Conservation (phyloP, 257 asterid species). For the Haberlea rhodopensis region DNA sequence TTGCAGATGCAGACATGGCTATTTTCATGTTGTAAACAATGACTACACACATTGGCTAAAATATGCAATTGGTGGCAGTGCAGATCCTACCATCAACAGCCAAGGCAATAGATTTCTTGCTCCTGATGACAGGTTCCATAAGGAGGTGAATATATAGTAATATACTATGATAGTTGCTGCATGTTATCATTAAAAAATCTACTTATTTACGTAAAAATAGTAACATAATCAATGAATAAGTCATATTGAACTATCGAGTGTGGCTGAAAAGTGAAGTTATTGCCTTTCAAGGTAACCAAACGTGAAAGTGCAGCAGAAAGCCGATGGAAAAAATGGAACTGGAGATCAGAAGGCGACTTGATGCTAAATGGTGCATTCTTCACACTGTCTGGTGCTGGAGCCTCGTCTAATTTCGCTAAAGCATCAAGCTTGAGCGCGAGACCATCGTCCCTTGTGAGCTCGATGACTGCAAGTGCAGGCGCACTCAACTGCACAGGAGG, state of each 20-base stretch:
- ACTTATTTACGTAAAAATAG: background rate
- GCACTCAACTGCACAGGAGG: background rate
- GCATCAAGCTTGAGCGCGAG: slow-evolving; percentile 50
- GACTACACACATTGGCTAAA: slow-evolving; percentile 16
- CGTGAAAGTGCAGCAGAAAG: slow-evolving; percentile 5
- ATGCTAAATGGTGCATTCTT: slow-evolving; percentile 11
- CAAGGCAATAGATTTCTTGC: slow-evolving; percentile 20
- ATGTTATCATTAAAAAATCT: background rate
- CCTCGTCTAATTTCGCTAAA: slow-evolving; percentile 35
- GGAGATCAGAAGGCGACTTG: slow-evolving; percentile 17
- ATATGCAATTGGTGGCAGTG: slow-evolving; percentile 21
- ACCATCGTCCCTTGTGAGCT: slow-evolving; percentile 37
- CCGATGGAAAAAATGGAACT: slow-evolving; percentile 10
- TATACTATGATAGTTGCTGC: no score
- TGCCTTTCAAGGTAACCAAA: slow-evolving; percentile 1
- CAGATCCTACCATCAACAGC: slow-evolving; percentile 12
- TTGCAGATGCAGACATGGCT: slow-evolving; percentile 20
- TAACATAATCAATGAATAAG: background rate
- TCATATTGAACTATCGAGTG: background rate
- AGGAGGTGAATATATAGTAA: background rate
- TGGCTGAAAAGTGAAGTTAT: background rate
- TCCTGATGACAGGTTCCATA: background rate
- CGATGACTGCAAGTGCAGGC: slow-evolving; percentile 16
- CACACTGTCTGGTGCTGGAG: slow-evolving; percentile 1
- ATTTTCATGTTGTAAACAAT: slow-evolving; percentile 17